A percentile compares a stretch with the other conserved stretches of the same genome.
Evolutionary conservation across 2,329 filamentous ascomycete genomes (phyloP).

Genomic region (Microdochium paspali): DNA sequence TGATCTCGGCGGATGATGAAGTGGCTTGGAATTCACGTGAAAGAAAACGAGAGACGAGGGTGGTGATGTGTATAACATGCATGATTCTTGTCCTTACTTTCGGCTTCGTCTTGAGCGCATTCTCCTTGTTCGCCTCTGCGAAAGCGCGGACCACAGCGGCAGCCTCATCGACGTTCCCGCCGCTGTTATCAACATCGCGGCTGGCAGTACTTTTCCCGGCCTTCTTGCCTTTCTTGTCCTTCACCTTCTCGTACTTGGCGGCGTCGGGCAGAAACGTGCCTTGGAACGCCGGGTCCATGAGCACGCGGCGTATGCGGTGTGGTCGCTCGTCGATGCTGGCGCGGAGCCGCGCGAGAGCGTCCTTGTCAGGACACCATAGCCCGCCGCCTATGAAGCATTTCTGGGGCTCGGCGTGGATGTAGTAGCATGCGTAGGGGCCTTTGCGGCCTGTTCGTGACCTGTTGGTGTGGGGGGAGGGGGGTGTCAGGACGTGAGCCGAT

Average conservation of each 20-base stretch:
- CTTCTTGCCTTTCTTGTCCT: conserved; percentile 6
- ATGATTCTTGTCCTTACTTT: too few relatives aligned
- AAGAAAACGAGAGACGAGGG: not conserved
- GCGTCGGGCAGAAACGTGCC: conserved; percentile 53
- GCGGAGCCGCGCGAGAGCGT: conserved; percentile 57
- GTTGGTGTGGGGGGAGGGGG: conserved; percentile 1
- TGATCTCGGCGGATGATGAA: too few relatives aligned
- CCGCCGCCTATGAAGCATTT: conserved; percentile 71
- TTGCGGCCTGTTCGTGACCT: conserved; percentile 79
- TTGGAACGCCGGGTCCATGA: conserved; percentile 53
- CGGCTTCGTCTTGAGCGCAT: conserved; percentile 75
- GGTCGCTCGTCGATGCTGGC: conserved; percentile 68
- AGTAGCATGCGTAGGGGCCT: conserved; percentile 81
- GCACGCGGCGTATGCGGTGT: conserved; percentile 55
- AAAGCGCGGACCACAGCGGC: conserved; percentile 62
- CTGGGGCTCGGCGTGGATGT: conserved; percentile 70
- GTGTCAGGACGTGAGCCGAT: conserved; percentile 1
- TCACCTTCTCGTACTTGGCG: conserved; percentile 33
- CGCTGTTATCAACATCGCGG: not conserved
- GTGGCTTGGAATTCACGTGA: too few relatives aligned
- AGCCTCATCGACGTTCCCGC: conserved; percentile 1
- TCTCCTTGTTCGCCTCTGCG: conserved; percentile 56
- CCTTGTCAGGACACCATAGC: conserved; percentile 68
- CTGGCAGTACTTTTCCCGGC: not conserved
- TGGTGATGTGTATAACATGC: conserved; percentile 12